Base-by-base conservation (phyloP, 352 stramenopile genomes). In the Pythium angustatum region DNA sequence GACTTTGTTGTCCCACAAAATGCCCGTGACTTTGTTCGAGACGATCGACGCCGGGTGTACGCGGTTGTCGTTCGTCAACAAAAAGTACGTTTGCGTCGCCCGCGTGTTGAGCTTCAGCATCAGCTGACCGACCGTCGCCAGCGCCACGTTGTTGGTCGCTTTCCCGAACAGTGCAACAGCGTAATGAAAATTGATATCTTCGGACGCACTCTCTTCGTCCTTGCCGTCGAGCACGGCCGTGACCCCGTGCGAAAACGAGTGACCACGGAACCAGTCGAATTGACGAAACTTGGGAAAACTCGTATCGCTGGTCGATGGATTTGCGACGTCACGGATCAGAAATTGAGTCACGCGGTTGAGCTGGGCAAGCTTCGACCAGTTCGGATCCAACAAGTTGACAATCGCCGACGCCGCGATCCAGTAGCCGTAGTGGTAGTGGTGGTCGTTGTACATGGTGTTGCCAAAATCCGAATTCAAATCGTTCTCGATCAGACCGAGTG, bases 371-470 rank as follows among this genome's bases (percentile, higher is more conserved):
- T 66, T 15, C 3, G 34, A 15, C 34, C 11, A 41, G n/a, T n/a
- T 81, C 31, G 82, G 85, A 58, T 93, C 75, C 2, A 91, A 49
- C 33, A 87, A 75, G 52, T 77, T 79, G 0, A 89, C 34, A 22
- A 93, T 91, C 1, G 85, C 85, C 0, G 81, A 83, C 0, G 75
- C 77, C 24, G 69, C 77, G 36, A 93, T 69, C 63, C 75, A 93
- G 67, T 93, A 93, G 10, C 82, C 85, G 60, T 79, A 93, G 66
- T 93, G 85, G 56, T 91, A 93, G 60, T 93, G 80, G 70, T 93
- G 81, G 59, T 93, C 85, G 62, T 93, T 93, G 73, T 93, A 93
- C 17, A 91, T 79, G 14, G 69, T 75, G 65, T 85, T 93, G 47
- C 85, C 85, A 50, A 91, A 93, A 44, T 93, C 81, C n/a, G 72